Conservation (phyloP, 176 grass and related monocot genomes). For the Ampelocalamus luodianensis region DNA sequence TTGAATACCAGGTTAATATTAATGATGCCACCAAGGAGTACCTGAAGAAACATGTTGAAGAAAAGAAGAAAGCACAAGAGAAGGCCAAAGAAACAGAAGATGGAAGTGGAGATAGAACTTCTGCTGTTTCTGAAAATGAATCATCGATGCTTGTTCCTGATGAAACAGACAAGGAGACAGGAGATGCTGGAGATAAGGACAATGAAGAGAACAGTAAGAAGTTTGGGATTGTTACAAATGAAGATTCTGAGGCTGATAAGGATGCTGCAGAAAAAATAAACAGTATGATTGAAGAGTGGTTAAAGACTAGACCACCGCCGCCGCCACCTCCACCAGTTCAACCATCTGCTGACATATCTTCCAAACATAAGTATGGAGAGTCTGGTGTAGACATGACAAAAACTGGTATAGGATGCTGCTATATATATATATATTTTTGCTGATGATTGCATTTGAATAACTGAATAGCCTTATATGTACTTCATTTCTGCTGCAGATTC, state of each 20-base stretch:
- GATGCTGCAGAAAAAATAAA: conserved; percentile 65
- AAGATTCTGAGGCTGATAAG: conserved; percentile 77
- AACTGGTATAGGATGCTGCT: conserved; percentile 53
- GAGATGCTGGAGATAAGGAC: conserved; percentile 58
- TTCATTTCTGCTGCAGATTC: conserved; percentile 56
- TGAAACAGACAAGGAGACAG: conserved; percentile 61
- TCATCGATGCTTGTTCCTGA: conserved; percentile 49
- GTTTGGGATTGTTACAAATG: conserved; percentile 86
- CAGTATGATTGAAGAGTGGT: conserved; percentile 85
- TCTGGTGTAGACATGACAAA: conserved; percentile 62
- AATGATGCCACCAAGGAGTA: conserved; percentile 94
- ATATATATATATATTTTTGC: conserved; percentile 13
- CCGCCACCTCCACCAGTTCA: conserved; percentile 65
- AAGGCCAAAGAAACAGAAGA: conserved; percentile 68
- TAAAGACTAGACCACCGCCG: conserved; percentile 80
- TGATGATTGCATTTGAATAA: conserved; percentile 32
- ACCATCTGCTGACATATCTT: conserved; percentile 55
- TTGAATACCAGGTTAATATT: conserved; percentile 72
- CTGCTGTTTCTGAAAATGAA: conserved; percentile 58
- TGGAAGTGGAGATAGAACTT: conserved; percentile 39
- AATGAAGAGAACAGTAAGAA: conserved; percentile 60
- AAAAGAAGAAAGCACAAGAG: conserved; percentile 76
- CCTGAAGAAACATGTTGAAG: conserved; percentile 89
- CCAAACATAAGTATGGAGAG: conserved; percentile 62
- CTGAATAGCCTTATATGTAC: neutral